Base-by-base conservation (phyloP, 2,329 filamentous ascomycete genomes). In the Pyrenophora teres region DNA sequence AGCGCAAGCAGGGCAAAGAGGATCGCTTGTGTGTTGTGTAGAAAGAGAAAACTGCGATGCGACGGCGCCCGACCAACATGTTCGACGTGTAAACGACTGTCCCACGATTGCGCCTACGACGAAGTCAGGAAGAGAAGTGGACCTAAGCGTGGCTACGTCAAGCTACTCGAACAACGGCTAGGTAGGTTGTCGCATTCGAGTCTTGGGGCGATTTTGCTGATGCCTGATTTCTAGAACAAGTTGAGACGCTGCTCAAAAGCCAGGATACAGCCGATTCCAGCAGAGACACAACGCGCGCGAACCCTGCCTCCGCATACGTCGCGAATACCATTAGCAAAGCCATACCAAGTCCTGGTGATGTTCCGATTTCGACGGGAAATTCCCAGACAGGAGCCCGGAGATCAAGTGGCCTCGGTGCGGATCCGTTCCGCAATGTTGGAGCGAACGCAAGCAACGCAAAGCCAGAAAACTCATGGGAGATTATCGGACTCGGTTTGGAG, bases 61-160 rank as follows among this genome's bases (percentile, higher is more conserved):
- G 92, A 97, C 72, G 92, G 92, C 32, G 78, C 83, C 46, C 87
- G 89, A 58, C 92, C 92, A 18, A 90, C 88, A 62, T 96, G 92
- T 71, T 91, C 88, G 65, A 96, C 92, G 21, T 97, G 92, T 74
- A 86, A 89, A 27, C 82, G 92, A n/a, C 78, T 96, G 43, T 87
- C 89, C 37, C 92, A 97, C 74, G 84, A 87, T 48, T 96, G 92
- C 77, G 87, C 89, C 55, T 96, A 96, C 70, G 92, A 96, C 70
- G 92, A 96, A 77, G 88, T 93, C 64, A 85, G 92, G 71, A 90
- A 91, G 77, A 96, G 96, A 83, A 96, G 92, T 72, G 92, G 92
- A 2, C 92, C 92, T 2, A 96, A 96, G 79, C 83, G 92, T 70
- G 92, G 92, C 64, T 96, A 97, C 71, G 92, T 96, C 56, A 96